phyloP scores from a whole-genome alignment of 805 yeast species.

The Naumovozyma baii region DNA sequence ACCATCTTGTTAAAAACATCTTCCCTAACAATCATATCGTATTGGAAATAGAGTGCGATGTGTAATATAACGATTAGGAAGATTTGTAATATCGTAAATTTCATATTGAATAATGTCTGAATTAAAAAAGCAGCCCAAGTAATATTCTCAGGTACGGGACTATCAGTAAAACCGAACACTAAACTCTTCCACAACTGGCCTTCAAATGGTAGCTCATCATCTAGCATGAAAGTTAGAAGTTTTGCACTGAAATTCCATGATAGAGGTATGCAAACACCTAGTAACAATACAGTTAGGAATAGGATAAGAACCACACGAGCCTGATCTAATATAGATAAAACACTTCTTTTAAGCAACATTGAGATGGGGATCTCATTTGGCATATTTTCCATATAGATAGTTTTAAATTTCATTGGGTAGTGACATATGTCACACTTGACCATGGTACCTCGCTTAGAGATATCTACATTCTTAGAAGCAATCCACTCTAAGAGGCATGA shows the following conservation, averaged over 20 bases:
- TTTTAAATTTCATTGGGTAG: slow-evolving; percentile 56
- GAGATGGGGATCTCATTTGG: slow-evolving; percentile 52
- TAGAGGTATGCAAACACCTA: slow-evolving; percentile 42
- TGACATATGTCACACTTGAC: slow-evolving; percentile 84
- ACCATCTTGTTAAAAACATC: slow-evolving; percentile 56
- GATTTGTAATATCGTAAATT: slow-evolving; percentile 30
- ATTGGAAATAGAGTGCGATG: slow-evolving; percentile 44
- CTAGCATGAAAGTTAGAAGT: slow-evolving; percentile 46
- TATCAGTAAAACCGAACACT: slow-evolving; percentile 17
- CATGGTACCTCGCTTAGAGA: slow-evolving; percentile 34
- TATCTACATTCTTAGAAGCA: slow-evolving; percentile 26
- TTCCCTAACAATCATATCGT: slow-evolving; percentile 65
- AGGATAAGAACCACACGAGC: slow-evolving; percentile 14
- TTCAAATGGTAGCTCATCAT: slow-evolving; percentile 37
- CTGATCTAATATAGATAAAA: slow-evolving; percentile 12
- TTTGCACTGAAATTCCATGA: slow-evolving; percentile 49
- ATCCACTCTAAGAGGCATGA: slow-evolving; percentile 89
- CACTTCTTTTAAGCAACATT: slow-evolving; percentile 36
- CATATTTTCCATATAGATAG: slow-evolving; percentile 55
- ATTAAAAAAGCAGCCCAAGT: slow-evolving; percentile 5
- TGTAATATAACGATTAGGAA: slow-evolving; percentile 34
- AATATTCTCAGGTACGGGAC: slow-evolving; percentile 4
- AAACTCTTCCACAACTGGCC: slow-evolving; percentile 20
- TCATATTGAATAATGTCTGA: slow-evolving; percentile 16
- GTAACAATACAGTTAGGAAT: slow-evolving; percentile 28